These are phyloP conservation scores for Miscanthus lutarioriparius DNA, from an alignment of 176 grass and related monocot species.

Conservation along the genomic window DNA sequence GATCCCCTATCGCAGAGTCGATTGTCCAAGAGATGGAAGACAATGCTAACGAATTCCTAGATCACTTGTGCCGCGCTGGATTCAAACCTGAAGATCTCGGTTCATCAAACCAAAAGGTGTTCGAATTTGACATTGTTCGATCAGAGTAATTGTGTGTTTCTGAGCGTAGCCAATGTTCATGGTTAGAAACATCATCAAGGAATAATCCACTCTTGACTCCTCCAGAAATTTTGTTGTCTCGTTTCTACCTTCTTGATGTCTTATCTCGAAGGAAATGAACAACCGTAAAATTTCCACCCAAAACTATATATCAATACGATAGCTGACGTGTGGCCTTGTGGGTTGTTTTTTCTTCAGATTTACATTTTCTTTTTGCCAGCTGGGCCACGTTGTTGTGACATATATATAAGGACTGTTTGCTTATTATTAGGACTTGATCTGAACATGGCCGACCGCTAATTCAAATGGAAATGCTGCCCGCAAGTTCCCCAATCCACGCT, in stretches of 20 bases:
- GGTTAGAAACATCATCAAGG: conserved; percentile 30
- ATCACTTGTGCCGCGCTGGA: conserved; percentile 17
- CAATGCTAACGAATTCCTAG: conserved; percentile 1
- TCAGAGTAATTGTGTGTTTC: background rate
- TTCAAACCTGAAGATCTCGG: conserved; percentile 24
- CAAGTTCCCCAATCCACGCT: too few relatives aligned
- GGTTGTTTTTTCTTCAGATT: too few relatives aligned
- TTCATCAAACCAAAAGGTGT: conserved; percentile 8
- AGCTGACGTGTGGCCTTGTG: too few relatives aligned
- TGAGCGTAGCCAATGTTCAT: conserved; percentile 23
- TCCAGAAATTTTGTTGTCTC: background rate
- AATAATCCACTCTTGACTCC: conserved; percentile 4
- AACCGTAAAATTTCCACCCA: background rate
- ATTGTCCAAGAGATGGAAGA: background rate
- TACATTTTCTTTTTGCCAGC: too few relatives aligned
- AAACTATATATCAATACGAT: too few relatives aligned
- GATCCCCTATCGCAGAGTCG: background rate
- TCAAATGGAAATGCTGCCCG: too few relatives aligned
- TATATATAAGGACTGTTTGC: too few relatives aligned
- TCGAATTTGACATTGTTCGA: conserved; percentile 5
- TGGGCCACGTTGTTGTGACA: too few relatives aligned
- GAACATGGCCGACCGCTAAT: too few relatives aligned
- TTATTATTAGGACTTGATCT: too few relatives aligned
- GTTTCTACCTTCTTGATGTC: background rate
- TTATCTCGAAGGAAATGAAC: background rate